Evolutionary conservation across 306 rosid genomes (phyloP).

Genomic region (Cyamopsis tetragonoloba): DNA sequence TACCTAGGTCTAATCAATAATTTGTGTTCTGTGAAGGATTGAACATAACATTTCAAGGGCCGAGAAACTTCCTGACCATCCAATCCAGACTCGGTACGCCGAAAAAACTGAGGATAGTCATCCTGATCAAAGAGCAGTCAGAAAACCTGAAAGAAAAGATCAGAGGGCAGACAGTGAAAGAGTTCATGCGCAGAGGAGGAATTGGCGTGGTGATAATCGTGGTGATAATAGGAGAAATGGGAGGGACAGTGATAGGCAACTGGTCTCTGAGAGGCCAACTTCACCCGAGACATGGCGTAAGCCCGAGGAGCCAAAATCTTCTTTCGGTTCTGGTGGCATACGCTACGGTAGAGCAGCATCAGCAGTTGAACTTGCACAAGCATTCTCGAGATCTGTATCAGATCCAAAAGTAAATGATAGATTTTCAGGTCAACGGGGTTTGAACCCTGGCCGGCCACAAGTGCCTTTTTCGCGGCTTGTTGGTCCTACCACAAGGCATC

Average conservation of each 20-base stretch:
- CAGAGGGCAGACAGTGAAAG: constrained; percentile 56
- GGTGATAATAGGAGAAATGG: constrained; percentile 40
- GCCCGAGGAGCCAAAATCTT: constrained; percentile 63
- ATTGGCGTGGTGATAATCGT: constrained; percentile 52
- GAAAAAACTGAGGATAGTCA: constrained; percentile 49
- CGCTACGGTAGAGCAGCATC: constrained; percentile 78
- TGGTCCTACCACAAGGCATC: constrained; percentile 80
- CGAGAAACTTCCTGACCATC: constrained; percentile 50
- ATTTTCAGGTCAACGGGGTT: constrained; percentile 50
- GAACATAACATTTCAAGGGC: constrained; percentile 50
- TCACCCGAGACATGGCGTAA: constrained; percentile 97
- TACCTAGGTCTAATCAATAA: constrained; percentile 4
- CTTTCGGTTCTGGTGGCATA: constrained; percentile 39
- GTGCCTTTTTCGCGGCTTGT: constrained; percentile 85
- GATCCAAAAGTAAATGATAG: constrained; percentile 56
- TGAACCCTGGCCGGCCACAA: constrained; percentile 51
- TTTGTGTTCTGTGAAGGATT: constrained; percentile 45
- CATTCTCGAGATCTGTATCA: constrained; percentile 85
- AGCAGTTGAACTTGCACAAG: constrained; percentile 89
- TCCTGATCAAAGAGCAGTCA: constrained; percentile 60
- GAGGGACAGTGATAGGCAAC: constrained; percentile 63
- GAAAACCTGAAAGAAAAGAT: constrained; percentile 64
- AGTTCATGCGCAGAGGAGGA: constrained; percentile 61
- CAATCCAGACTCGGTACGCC: constrained; percentile 35
- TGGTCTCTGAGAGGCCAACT: constrained; percentile 61